phyloP scores from a whole-genome alignment of 148 eudicot species.

The Persicaria tinctoria region DNA sequence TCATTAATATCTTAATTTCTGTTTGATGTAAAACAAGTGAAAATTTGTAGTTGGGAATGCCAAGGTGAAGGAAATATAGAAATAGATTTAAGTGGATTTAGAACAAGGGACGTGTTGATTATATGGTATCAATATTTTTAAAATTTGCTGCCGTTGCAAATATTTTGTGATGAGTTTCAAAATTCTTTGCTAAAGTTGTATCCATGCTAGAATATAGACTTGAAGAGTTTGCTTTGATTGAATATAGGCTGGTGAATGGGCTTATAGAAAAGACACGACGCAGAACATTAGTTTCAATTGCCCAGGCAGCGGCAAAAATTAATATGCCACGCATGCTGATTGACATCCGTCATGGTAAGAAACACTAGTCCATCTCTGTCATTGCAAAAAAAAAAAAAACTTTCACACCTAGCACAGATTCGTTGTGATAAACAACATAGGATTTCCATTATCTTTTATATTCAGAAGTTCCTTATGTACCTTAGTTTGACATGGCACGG shows the following conservation, averaged over 20 bases:
- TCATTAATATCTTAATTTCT: not conserved
- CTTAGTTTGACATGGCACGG: not conserved
- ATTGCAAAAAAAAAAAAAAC: not conserved
- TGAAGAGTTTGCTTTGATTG: constrained; percentile 16
- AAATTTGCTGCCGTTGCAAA: not conserved
- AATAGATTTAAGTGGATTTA: not conserved
- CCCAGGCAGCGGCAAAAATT: constrained; percentile 56
- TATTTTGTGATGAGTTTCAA: not conserved
- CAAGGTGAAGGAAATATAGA: not conserved
- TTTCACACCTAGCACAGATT: not conserved
- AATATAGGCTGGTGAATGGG: constrained; percentile 79
- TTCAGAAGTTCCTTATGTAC: not conserved
- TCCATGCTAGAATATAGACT: constrained; percentile 10
- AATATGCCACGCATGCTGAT: constrained; percentile 83
- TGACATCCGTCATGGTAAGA: constrained; percentile 90
- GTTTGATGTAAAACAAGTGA: not conserved
- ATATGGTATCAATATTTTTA: not conserved
- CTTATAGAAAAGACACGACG: constrained; percentile 70
- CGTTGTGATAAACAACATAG: not conserved
- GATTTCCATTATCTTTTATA: not conserved
- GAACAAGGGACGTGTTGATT: not conserved
- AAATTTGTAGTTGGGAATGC: not conserved
- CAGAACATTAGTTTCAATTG: constrained; percentile 57
- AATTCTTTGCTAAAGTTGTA: not conserved
- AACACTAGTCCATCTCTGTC: not conserved